Percentiles rank a stretch among this genome's conserved stretches.
Conservation (phyloP, 345 rosid species). For the Aquilaria yunnanensis region DNA sequence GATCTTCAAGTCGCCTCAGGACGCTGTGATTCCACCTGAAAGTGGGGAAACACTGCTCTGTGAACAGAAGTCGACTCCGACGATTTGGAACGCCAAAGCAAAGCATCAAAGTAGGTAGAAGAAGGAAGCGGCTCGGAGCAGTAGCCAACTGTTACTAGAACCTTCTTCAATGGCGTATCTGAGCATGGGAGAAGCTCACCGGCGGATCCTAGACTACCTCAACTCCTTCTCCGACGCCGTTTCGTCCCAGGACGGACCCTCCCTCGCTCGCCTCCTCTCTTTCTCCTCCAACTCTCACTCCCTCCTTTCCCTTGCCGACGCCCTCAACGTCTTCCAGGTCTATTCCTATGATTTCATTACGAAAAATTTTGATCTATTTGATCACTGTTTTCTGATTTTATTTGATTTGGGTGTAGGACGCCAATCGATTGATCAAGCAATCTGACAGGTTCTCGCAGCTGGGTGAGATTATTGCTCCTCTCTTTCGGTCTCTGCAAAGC, state of each 20-base stretch:
- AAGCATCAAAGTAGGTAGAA: no score
- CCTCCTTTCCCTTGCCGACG: constrained; percentile 78
- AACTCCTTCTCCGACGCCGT: constrained; percentile 72
- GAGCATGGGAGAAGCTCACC: constrained; percentile 88
- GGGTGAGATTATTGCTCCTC: constrained; percentile 54
- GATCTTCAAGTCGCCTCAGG: no score
- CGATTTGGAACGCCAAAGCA: no score
- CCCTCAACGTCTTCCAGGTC: constrained; percentile 69
- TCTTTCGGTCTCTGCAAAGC: constrained; percentile 78
- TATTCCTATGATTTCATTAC: not conserved
- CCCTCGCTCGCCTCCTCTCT: constrained; percentile 58
- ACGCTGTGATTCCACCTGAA: no score
- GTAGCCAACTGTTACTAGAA: no score
- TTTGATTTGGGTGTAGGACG: constrained; percentile 39
- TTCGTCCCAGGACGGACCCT: constrained; percentile 55
- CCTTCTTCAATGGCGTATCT: constrained; percentile 36
- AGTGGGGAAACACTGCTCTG: no score
- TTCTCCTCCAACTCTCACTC: constrained; percentile 57
- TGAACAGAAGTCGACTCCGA: no score
- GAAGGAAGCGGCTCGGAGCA: no score
- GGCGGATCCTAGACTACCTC: constrained; percentile 76
- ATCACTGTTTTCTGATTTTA: not conserved
- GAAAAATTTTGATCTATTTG: not conserved
- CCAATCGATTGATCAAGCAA: constrained; percentile 65
- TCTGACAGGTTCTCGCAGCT: constrained; percentile 67